Conservation (phyloP, 345 rosid species). For the Moricandia arvensis region DNA sequence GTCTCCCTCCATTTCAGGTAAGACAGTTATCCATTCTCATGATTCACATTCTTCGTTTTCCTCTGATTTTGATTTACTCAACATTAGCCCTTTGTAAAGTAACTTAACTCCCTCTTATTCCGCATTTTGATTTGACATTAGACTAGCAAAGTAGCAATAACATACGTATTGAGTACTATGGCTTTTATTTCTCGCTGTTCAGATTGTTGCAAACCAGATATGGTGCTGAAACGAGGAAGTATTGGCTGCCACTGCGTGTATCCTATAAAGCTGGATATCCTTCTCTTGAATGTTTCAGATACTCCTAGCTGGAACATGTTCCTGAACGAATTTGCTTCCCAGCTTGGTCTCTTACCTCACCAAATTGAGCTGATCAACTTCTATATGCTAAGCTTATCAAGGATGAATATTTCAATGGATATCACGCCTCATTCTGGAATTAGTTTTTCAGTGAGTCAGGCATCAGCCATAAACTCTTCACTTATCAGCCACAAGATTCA, state of each 20-base stretch:
- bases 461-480: too few relatives aligned
- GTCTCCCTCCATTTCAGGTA: slow-evolving; percentile 71
- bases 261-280: slow-evolving; percentile 92
- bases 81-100: too few relatives aligned
- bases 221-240: slow-evolving; percentile 70
- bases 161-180: neutral
- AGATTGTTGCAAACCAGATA: slow-evolving; percentile 83
- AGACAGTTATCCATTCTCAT: slow-evolving; percentile 24
- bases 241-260: slow-evolving; percentile 84
- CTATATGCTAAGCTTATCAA: too few relatives aligned
- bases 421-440: too few relatives aligned
- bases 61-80: too few relatives aligned
- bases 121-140: too few relatives aligned
- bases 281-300: slow-evolving; percentile 80
- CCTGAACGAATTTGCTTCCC: slow-evolving; percentile 64
- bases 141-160: slow-evolving; percentile 1
- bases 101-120: too few relatives aligned
- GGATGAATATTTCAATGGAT: too few relatives aligned
- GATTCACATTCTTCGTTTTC: too few relatives aligned
- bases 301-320: slow-evolving; percentile 64
- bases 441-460: too few relatives aligned
- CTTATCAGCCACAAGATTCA: too few relatives aligned
- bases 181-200: slow-evolving; percentile 27
- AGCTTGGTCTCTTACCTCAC: slow-evolving; percentile 58
- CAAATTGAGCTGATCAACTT: too few relatives aligned